Conservation (phyloP, 1,284 basidiomycete genomes). For the Austroboletus niveus region DNA sequence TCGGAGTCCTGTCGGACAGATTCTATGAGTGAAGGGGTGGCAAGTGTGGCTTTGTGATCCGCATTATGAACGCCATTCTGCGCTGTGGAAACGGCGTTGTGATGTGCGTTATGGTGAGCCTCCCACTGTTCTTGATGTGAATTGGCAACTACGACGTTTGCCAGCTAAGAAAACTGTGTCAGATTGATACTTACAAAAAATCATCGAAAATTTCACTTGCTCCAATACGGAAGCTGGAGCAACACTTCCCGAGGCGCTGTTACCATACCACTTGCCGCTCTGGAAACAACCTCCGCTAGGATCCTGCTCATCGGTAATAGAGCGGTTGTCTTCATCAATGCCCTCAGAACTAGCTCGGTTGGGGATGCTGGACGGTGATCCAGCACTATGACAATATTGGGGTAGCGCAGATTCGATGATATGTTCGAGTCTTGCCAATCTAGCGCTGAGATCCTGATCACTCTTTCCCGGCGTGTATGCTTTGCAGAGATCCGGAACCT, state of each 20-base stretch:
- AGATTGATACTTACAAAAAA: constrained; percentile 11
- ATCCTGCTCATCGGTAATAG: constrained; percentile 71
- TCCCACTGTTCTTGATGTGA: constrained; percentile 33
- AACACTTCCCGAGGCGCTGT: constrained; percentile 73
- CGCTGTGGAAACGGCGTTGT: constrained; percentile 5
- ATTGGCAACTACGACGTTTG: constrained; percentile 53
- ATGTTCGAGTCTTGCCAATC: constrained; percentile 71
- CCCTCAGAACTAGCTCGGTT: constrained; percentile 47
- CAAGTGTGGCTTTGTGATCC: constrained; percentile 29
- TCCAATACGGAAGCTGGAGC: constrained; percentile 74
- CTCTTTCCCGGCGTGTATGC: constrained; percentile 82
- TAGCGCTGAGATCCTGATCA: constrained; percentile 73
- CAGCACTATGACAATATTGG: constrained; percentile 53
- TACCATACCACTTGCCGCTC: constrained; percentile 82
- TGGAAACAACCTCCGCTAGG: constrained; percentile 73
- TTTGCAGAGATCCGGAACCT: constrained; percentile 81
- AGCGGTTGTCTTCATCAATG: constrained; percentile 59
- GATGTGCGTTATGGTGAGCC: constrained; percentile 10
- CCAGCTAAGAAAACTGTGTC: constrained; percentile 42
- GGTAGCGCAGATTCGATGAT: constrained; percentile 77
- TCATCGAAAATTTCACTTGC: constrained; percentile 49
- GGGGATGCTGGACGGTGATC: constrained; percentile 34
- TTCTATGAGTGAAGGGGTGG: constrained; percentile 37
- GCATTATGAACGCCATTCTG: constrained; percentile 26
- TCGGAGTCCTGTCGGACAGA: constrained; percentile 55